phyloP scores from a whole-genome alignment of 805 yeast genomes.

The Candida nemodendra region DNA sequence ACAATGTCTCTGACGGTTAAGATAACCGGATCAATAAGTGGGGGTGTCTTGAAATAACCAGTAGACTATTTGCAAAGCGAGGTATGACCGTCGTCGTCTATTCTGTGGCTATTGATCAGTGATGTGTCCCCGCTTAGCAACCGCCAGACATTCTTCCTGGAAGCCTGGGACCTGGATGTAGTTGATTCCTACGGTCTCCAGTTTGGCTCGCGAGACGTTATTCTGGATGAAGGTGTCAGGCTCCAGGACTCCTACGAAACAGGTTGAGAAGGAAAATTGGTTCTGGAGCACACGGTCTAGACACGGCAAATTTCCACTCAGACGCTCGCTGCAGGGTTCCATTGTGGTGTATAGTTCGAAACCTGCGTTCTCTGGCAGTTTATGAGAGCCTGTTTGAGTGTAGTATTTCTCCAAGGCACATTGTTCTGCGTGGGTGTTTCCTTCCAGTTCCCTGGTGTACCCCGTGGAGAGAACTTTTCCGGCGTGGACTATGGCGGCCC shows the following conservation, averaged over 20 bases:
- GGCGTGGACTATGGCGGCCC: slow-evolving; percentile 74
- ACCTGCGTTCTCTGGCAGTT: slow-evolving; percentile 71
- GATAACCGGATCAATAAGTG: no score
- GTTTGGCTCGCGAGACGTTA: slow-evolving; percentile 59
- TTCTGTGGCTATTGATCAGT: no score
- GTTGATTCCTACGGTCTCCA: slow-evolving; percentile 57
- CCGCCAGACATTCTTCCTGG: slow-evolving; percentile 63
- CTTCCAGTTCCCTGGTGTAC: slow-evolving; percentile 85
- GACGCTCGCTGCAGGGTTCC: slow-evolving; percentile 92
- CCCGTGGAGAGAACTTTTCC: slow-evolving; percentile 76
- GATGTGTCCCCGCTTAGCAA: slow-evolving; percentile 79
- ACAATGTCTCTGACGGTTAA: no score
- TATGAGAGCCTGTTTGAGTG: slow-evolving; percentile 32
- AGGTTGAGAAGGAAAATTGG: slow-evolving; percentile 53
- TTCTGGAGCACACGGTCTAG: slow-evolving; percentile 68
- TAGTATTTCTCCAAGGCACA: slow-evolving; percentile 82
- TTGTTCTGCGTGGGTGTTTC: slow-evolving; percentile 97
- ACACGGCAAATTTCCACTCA: slow-evolving; percentile 91
- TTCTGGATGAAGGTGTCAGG: slow-evolving; percentile 85
- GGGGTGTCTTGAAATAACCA: no score
- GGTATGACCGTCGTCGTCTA: no score
- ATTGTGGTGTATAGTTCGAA: slow-evolving; percentile 88
- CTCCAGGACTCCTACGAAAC: slow-evolving; percentile 89
- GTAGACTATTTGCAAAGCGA: no score
- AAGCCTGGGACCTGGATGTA: slow-evolving; percentile 83